Evolutionary conservation across 345 rosid species (phyloP).

Genomic region (Rubroshorea leprosula): DNA sequence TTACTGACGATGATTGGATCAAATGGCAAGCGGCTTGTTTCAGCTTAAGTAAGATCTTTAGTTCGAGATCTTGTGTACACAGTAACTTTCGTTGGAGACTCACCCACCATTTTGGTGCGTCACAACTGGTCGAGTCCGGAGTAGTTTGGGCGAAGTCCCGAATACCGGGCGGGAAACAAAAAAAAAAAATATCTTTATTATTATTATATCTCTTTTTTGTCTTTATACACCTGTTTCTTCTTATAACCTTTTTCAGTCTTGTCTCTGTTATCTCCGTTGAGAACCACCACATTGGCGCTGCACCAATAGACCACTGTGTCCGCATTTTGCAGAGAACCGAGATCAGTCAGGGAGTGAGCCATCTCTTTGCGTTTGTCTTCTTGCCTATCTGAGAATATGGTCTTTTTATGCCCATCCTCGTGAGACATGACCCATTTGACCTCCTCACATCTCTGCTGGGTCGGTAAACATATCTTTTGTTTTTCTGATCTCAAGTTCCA

Average conservation of each 20-base stretch:
- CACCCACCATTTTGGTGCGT: too few species aligned
- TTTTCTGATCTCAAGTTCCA: not conserved
- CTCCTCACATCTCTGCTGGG: slow-evolving; percentile 21
- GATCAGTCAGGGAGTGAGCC: slow-evolving; percentile 19
- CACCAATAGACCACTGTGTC: slow-evolving; percentile 28
- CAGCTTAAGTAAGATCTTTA: too few species aligned
- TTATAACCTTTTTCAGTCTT: slow-evolving; percentile 10
- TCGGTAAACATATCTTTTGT: slow-evolving; percentile 8
- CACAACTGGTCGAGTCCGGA: too few species aligned
- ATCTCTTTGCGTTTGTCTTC: slow-evolving; percentile 47
- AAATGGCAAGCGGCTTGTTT: too few species aligned
- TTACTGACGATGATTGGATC: too few species aligned
- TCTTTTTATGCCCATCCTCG: slow-evolving; percentile 21
- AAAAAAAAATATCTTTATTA: not conserved
- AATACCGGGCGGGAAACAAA: too few species aligned
- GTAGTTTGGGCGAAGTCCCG: too few species aligned
- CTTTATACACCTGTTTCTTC: slow-evolving; percentile 25
- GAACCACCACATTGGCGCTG: slow-evolving; percentile 31
- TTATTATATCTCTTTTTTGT: slow-evolving; percentile 19
- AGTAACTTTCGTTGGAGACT: too few species aligned
- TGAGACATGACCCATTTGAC: slow-evolving; percentile 24
- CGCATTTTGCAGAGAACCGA: slow-evolving; percentile 25
- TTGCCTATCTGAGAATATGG: slow-evolving; percentile 37
- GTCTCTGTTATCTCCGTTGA: slow-evolving; percentile 19
- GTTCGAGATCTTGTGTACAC: too few species aligned